Evolutionary conservation across 805 yeast species (phyloP).

Genomic region (Priceomyces castillae): DNA sequence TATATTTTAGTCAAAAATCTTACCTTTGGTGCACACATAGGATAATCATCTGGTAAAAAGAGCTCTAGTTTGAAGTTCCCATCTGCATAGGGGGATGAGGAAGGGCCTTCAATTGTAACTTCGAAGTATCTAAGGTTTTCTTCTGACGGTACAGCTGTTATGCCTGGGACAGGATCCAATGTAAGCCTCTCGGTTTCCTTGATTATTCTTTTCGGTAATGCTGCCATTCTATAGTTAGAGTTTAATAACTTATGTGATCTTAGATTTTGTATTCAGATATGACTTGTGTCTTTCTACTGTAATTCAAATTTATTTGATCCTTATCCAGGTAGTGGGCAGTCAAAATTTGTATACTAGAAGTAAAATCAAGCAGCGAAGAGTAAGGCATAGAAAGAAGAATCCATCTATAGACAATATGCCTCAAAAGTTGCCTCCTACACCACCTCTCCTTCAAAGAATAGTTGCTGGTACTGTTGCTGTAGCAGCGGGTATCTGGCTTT

Average conservation of each 20-base stretch:
- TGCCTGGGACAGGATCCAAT: slow-evolving; percentile 96
- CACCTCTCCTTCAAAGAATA: slow-evolving; percentile 32
- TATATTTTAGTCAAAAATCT: slow-evolving; percentile 90
- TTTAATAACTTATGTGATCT: not conserved
- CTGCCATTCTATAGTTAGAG: slow-evolving; percentile 38
- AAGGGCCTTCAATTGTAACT: slow-evolving; percentile 90
- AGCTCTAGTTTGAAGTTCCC: slow-evolving; percentile 82
- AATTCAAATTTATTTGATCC: not conserved
- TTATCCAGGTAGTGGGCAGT: not conserved
- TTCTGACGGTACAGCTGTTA: slow-evolving; percentile 88
- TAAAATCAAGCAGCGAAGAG: not conserved
- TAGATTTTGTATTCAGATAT: not conserved
- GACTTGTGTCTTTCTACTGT: not conserved
- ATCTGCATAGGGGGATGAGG: slow-evolving; percentile 82
- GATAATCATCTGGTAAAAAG: slow-evolving; percentile 93
- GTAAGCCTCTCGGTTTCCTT: slow-evolving; percentile 93
- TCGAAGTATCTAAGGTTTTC: slow-evolving; percentile 91
- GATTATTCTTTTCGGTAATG: slow-evolving; percentile 86
- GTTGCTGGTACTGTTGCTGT: slow-evolving; percentile 38
- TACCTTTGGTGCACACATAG: slow-evolving; percentile 96
- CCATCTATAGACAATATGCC: slow-evolving; percentile 1
- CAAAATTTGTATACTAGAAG: not conserved
- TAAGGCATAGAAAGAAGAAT: not conserved
- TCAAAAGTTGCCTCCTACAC: slow-evolving; percentile 22
- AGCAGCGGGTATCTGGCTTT: slow-evolving; percentile 31